These are phyloP conservation scores for Rugonectria rugulosa DNA, from an alignment of 2,329 filamentous ascomycete species.

Conservation along the genomic window DNA sequence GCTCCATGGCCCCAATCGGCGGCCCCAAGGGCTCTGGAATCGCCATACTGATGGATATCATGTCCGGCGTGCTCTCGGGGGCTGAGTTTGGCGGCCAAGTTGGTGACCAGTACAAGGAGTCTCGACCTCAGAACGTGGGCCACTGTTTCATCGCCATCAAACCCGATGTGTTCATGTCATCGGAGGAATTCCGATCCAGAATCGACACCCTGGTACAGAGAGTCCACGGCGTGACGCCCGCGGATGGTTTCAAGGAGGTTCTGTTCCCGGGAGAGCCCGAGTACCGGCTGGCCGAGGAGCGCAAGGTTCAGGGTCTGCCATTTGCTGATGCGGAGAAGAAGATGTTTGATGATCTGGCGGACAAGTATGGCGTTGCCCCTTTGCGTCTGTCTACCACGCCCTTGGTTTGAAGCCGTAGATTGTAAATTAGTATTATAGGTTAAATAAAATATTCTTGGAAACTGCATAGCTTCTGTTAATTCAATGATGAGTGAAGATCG, in stretches of 20 bases:
- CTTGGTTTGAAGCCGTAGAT: no score
- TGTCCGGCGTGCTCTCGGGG: slow-evolving; percentile 78
- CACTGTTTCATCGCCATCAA: slow-evolving; percentile 76
- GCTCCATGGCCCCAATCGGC: slow-evolving; percentile 84
- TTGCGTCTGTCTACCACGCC: no score
- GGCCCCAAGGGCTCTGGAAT: slow-evolving; percentile 80
- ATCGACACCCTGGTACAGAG: slow-evolving; percentile 61
- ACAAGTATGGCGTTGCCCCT: no score
- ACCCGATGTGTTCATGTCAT: slow-evolving; percentile 74
- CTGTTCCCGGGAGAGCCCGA: background rate
- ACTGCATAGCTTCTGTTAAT: no score
- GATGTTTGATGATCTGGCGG: no score
- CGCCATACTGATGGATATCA: slow-evolving; percentile 86
- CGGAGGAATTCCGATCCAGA: slow-evolving; percentile 71
- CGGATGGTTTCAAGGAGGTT: background rate
- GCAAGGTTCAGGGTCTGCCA: background rate
- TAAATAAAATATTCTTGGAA: no score
- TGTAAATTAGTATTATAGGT: no score
- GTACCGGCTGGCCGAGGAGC: background rate
- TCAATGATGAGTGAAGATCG: no score
- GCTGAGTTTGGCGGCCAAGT: slow-evolving; percentile 80
- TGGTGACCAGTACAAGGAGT: slow-evolving; percentile 75
- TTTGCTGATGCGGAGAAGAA: no score
- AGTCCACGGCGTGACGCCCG: background rate
- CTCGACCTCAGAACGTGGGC: slow-evolving; percentile 71